Evolutionary conservation across 805 yeast genomes (phyloP), one percentile per base, ranked within the genome.

Genomic region (Komagataella populi): DNA sequence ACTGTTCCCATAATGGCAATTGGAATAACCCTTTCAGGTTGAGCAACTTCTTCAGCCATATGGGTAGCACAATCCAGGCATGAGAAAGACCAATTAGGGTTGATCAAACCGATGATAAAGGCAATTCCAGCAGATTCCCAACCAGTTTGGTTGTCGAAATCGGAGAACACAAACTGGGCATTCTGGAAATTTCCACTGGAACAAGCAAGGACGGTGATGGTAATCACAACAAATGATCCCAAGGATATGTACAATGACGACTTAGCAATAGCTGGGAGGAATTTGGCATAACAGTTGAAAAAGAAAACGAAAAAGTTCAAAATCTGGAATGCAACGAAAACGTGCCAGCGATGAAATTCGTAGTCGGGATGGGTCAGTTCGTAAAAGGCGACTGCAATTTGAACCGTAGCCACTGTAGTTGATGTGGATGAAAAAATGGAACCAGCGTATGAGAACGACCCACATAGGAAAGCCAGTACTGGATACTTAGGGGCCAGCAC

Each of bases 51-150:
- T 60, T 83, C 89, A 20, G 84, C 80, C 74, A 83, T 71, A 58
- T 83, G 88, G 2, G 87, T 80, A 2, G 87, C 86, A 52, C 81
- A 77, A 59, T 83, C 89, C 49, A 81, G 70, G 56, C 87, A 81
- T 23, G 80, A 72, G 67, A 81, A 81, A 7, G 83, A 77, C 85
- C 85, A 83, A 52, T 79, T 76, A 5, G 87, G 84, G 60, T 81
- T 81, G 56, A 82, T 75, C 48, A 82, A 64, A n/a, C 88, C 87
- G n/a, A 80, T 77, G 52, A 82, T 73, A 60, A 81, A 79, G 0
- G 85, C 83, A 62, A 81, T 73, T 24, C 77, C 86, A 1, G 76
- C 56, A 2, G 76, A 69, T 7, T 68, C 56, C 84, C 86, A 81
- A 45, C 87, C 87, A 1, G 85, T 79, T 30, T 67, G 72, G 59